Base-by-base conservation (phyloP, 2,329 filamentous ascomycete species). In the Trichoderma sp. region DNA sequence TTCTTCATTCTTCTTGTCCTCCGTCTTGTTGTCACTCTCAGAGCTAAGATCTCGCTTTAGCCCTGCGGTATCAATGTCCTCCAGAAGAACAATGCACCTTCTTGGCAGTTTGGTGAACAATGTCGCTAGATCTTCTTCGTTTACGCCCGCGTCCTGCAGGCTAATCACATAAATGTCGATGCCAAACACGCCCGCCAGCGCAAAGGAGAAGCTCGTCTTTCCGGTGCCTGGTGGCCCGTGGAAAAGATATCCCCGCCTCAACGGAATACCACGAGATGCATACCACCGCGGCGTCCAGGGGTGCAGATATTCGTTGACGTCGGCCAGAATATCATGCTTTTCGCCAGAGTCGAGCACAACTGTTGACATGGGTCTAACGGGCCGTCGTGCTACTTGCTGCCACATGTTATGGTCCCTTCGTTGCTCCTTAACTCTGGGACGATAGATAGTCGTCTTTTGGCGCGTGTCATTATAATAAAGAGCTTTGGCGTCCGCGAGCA, bases 271-370 rank as follows among this genome's bases (percentile, higher is more conserved):
- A 2, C 92, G 85, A 62, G 89, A 89, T 0, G 91, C 89, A 77
- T 95, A 95, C 91, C 92, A 95, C 11, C 86, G 84, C 1, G 89
- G 88, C 0, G 90, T 93, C 1, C 85, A 83, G 0, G 92, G 92
- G 69, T 93, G 89, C 0, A 96, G 84, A 74, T 93, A 95, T 76
- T 94, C 92, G 75, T 93, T 92, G 76, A 95, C 91, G 76, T 96
- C 93, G 30, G 83, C 83, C 11, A 95, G 81, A 4, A 95, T 85
- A 36, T 86, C 84, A 2, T 86, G 82, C 80, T 95, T 95, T 77
- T 93, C 87, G 60, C 85, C 80, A 9, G 86, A 83, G 74, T 93
- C 91, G 5, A 96, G 85, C 2, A 94, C 90, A 1, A 97, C 92
- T 0, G 93, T 95, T 64, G 86, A 85, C 84, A 95, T 92, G 1